Evolutionary conservation across 306 rosid species (phyloP).

Genomic region (Casuarina equisetifolia): DNA sequence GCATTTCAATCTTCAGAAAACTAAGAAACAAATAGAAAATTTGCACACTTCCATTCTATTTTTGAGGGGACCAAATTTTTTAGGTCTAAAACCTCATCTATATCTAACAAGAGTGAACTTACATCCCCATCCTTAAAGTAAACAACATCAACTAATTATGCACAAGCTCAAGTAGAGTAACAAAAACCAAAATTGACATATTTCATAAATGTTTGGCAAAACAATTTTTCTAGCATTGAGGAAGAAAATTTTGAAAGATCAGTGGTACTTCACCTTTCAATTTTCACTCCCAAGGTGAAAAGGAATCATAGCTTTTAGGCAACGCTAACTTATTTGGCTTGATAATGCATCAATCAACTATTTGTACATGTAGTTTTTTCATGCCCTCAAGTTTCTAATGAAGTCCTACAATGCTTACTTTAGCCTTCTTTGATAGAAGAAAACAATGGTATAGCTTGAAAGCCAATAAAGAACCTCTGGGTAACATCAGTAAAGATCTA

Average conservation of each 20-base stretch:
- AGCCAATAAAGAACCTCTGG: background rate
- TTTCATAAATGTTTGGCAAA: background rate
- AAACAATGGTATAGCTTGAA: background rate
- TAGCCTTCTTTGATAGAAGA: background rate
- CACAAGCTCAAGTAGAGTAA: background rate
- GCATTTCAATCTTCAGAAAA: background rate
- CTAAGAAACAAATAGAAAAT: too few species aligned
- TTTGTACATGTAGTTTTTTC: background rate
- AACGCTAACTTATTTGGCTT: background rate
- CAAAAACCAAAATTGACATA: background rate
- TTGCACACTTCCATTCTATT: background rate
- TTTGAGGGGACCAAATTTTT: background rate
- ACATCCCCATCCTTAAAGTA: background rate
- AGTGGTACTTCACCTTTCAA: background rate
- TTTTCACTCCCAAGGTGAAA: background rate
- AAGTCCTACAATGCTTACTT: background rate
- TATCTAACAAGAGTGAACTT: background rate
- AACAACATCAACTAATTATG: background rate
- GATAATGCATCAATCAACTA: background rate
- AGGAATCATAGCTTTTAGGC: background rate
- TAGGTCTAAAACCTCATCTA: background rate
- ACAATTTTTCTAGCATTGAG: background rate
- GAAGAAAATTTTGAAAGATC: background rate
- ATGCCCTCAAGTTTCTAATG: background rate
- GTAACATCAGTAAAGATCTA: background rate